A percentile compares a stretch with the other conserved stretches of the same genome.
Conservation (phyloP, 2,329 filamentous ascomycete species). For the Fusarium pseudonygamai region DNA sequence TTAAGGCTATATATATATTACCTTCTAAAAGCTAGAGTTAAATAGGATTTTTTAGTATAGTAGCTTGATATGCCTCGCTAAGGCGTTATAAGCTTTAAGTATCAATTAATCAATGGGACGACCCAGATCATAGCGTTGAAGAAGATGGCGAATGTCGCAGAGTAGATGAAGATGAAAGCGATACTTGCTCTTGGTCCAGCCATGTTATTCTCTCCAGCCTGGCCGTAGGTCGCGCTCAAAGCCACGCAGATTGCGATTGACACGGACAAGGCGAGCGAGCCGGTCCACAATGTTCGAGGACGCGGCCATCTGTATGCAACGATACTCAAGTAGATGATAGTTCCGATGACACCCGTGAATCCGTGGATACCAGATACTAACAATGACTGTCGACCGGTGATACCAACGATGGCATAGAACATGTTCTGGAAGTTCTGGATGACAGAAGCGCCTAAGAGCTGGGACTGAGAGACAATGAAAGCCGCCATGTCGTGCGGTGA, state of each 20-base stretch:
- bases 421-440: background rate
- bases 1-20: no score
- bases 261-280: background rate
- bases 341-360: background rate
- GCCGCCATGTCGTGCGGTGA: background rate
- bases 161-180: background rate
- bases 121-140: background rate
- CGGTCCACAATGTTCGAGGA: background rate
- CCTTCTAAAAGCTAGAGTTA: no score
- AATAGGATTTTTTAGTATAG: no score
- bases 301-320: background rate
- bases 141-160: background rate
- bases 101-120: background rate
- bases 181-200: background rate
- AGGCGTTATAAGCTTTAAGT: no score
- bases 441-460: background rate
- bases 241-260: background rate
- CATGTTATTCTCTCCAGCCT: background rate
- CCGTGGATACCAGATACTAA: background rate
- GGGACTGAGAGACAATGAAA: background rate
- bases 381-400: background rate
- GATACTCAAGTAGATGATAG: background rate
- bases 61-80: no score
- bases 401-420: background rate
- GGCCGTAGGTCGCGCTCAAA: background rate